Percentiles rank a stretch among this genome's conserved stretches.
Conservation (phyloP, 2,329 filamentous ascomycete species). For the Epicoccum nigrum region DNA sequence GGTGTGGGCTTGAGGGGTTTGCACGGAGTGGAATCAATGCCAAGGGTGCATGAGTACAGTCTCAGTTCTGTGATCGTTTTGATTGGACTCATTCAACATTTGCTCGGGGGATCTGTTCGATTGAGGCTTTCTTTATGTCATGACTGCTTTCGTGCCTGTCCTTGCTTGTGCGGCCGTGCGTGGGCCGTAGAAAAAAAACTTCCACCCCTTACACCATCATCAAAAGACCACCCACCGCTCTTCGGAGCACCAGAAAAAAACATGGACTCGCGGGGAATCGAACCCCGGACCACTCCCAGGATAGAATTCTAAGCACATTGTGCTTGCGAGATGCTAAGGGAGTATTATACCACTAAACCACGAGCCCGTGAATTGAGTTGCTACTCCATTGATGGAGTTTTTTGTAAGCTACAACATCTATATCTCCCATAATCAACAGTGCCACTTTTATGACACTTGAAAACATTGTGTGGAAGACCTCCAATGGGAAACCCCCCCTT, state of each 20-base stretch:
- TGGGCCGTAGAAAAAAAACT: neutral
- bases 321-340: neutral
- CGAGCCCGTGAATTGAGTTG: neutral
- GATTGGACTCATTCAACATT: no score
- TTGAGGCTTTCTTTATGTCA: no score
- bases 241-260: neutral
- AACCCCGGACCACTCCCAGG: constrained; percentile 24
- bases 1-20: constrained; percentile 10
- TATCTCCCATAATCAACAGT: no score
- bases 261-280: constrained; percentile 21
- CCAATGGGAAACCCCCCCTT: no score
- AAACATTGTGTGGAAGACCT: no score
- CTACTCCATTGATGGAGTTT: neutral
- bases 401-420: no score
- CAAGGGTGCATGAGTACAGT: neutral
- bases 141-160: no score
- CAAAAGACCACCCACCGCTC: neutral
- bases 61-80: no score
- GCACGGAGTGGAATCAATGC: constrained; percentile 12
- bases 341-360: neutral
- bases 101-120: no score
- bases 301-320: neutral
- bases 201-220: neutral
- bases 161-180: no score
- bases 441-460: no score